Base-by-base conservation (phyloP, 2,329 filamentous ascomycete genomes). In the Penicillium capsulatum region DNA sequence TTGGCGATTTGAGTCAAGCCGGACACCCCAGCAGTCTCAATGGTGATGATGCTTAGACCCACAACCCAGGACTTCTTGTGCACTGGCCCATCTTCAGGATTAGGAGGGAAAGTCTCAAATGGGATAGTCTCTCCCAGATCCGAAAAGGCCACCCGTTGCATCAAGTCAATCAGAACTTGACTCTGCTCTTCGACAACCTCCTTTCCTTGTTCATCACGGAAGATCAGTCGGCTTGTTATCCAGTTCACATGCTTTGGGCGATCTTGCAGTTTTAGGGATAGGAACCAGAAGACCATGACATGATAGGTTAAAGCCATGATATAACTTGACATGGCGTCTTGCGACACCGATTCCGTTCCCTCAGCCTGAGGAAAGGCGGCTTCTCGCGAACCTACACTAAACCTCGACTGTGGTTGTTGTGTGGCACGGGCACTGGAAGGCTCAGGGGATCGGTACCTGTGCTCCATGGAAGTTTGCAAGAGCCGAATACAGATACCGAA, bases 401-500 rank as follows among this genome's bases (percentile, higher is more conserved):
- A 65, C 31, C 69, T 65, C 10, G 42, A 31, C 16, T 40, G 68
- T 45, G 6, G 59, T 58, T 33, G 60, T 53, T 36, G 66, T 61
- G 26, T 54, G 49, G 35, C 54, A 56, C 70, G 66, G 28, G 53
- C 37, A 34, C 44, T 53, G 17, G 54, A 47, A 11, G 58, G 54
- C 16, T 66, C 65, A 7, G 54, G 51, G 6, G 55, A 45, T 37
- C 57, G 66, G 40, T 64, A 59, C 13, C 66, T 60, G 48, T 66
- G 61, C 42, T 91, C 86, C 48, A 88, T 76, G 1, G 90, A 87
- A 44, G 90, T 91, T 54, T 97, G 87, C 27, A 98, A 72, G 60
- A 96, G 97, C 36, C 89, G 82, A 63, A 95, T 89, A 58, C 89
- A 96, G 32, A 98, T 94, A 7, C 86, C 92, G 61, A 98, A 97